These are phyloP conservation scores for Lepidium sativum DNA, from an alignment of 345 rosid species.

Conservation along the genomic window DNA sequence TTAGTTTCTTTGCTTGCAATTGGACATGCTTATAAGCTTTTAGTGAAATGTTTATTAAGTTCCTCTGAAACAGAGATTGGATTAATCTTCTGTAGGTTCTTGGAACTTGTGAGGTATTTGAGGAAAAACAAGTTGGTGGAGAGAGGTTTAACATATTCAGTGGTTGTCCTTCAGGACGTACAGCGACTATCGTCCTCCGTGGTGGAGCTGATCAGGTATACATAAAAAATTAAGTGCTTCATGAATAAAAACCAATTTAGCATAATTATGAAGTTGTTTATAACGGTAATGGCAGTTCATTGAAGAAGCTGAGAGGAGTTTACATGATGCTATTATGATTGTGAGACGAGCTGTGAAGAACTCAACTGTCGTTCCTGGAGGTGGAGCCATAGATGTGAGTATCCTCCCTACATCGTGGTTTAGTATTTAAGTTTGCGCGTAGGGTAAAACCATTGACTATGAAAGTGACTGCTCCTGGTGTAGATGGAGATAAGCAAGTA, in stretches of 20 bases:
- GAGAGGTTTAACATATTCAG: constrained; percentile 98
- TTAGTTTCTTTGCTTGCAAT: background rate
- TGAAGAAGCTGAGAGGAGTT: constrained; percentile 99
- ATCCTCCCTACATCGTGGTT: background rate
- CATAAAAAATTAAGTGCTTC: background rate
- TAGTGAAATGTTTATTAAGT: background rate
- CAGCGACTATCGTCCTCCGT: constrained; percentile 98
- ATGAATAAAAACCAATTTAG: background rate
- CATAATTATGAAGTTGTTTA: background rate
- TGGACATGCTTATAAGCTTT: background rate
- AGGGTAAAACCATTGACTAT: background rate
- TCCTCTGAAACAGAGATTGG: background rate
- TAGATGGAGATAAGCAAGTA: constrained; percentile 96
- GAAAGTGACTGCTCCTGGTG: constrained; percentile 17
- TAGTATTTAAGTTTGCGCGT: background rate
- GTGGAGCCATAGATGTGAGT: constrained; percentile 98
- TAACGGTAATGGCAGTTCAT: constrained; percentile 57
- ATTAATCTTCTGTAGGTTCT: constrained; percentile 56
- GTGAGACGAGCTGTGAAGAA: constrained; percentile 95
- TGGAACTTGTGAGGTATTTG: constrained; percentile 91
- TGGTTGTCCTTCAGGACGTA: constrained; percentile 89
- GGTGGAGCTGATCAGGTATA: constrained; percentile 99
- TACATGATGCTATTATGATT: constrained; percentile 99
- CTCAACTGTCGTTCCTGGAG: constrained; percentile 98
- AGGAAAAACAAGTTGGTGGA: constrained; percentile 97